Conservation (phyloP, 2,329 filamentous ascomycete genomes). For the Scedosporium minutisporum region DNA sequence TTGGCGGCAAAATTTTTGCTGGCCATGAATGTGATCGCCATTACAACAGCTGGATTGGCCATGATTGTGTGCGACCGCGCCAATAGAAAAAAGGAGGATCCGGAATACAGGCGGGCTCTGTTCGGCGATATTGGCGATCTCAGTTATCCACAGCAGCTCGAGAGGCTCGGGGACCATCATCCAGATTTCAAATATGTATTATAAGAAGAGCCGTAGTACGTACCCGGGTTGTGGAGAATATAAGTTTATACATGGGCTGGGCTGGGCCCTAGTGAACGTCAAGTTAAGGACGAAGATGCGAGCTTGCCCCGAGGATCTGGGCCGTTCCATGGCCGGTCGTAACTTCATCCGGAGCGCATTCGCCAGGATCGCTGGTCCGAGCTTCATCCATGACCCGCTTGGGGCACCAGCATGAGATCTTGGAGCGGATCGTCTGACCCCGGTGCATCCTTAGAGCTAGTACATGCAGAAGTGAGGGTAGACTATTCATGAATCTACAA, state of each 20-base stretch:
- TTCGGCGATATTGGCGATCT: not conserved
- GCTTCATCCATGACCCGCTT: no score
- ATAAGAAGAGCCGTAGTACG: constrained; percentile 7
- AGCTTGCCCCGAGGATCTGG: no score
- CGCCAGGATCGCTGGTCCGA: no score
- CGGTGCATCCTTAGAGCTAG: no score
- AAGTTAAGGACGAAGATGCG: no score
- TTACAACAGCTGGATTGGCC: constrained; percentile 42
- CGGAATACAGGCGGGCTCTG: constrained; percentile 45
- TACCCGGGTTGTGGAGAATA: not conserved
- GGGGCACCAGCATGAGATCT: no score
- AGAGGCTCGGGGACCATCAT: constrained; percentile 45
- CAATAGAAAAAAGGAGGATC: constrained; percentile 31
- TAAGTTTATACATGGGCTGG: not conserved
- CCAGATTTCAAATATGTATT: constrained; percentile 25
- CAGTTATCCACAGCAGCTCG: constrained; percentile 43
- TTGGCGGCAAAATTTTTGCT: constrained; percentile 30
- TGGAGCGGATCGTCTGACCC: no score
- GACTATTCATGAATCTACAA: no score
- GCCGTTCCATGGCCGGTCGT: no score
- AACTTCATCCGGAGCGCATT: no score
- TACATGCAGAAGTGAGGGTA: no score
- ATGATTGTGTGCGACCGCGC: not conserved
- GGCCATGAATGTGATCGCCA: constrained; percentile 50
- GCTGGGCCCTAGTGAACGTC: no score